phyloP scores from a whole-genome alignment of 2,329 filamentous ascomycete species.

The Xylaria sp. region DNA sequence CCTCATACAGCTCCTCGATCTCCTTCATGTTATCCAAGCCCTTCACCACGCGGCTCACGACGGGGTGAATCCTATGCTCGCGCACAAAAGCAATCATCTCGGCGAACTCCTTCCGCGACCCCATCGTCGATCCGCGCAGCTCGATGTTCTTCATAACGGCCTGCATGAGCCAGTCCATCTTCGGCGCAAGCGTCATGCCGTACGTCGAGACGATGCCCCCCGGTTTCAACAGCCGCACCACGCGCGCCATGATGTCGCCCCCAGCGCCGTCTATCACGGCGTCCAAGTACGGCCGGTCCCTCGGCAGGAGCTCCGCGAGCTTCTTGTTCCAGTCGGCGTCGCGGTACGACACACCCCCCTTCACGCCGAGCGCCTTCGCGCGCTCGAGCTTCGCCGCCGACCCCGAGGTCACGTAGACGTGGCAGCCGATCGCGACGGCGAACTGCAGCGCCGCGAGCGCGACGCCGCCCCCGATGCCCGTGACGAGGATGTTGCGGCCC shows the following conservation, averaged over 20 bases:
- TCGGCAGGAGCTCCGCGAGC: conserved; percentile 70
- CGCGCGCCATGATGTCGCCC: conserved; percentile 77
- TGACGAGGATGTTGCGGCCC: conserved; percentile 83
- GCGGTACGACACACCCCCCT: conserved; percentile 85
- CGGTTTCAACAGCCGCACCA: conserved; percentile 76
- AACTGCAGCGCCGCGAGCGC: conserved; percentile 85
- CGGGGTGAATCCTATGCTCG: conserved; percentile 76
- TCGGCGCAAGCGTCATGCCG: conserved; percentile 88
- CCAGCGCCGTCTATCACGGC: conserved; percentile 92
- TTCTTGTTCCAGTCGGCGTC: conserved; percentile 84
- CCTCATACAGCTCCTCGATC: conserved; percentile 85
- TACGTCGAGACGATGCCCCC: conserved; percentile 89
- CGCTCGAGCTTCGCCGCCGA: conserved; percentile 78
- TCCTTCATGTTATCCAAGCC: conserved; percentile 80
- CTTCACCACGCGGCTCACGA: conserved; percentile 79
- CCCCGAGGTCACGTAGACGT: conserved; percentile 85
- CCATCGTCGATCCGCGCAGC: conserved; percentile 88
- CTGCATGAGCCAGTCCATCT: conserved; percentile 86
- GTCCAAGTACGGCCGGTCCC: conserved; percentile 76
- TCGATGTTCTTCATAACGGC: conserved; percentile 91
- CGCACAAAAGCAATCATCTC: conserved; percentile 89
- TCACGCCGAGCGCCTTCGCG: conserved; percentile 78
- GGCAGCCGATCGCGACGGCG: conserved; percentile 76
- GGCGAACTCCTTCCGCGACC: conserved; percentile 86
- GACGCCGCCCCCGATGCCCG: conserved; percentile 93